A percentile compares a stretch with the other conserved stretches of the same genome.
Conservation (phyloP, 2,329 filamentous ascomycete species). For the Aspergillus sp. region DNA sequence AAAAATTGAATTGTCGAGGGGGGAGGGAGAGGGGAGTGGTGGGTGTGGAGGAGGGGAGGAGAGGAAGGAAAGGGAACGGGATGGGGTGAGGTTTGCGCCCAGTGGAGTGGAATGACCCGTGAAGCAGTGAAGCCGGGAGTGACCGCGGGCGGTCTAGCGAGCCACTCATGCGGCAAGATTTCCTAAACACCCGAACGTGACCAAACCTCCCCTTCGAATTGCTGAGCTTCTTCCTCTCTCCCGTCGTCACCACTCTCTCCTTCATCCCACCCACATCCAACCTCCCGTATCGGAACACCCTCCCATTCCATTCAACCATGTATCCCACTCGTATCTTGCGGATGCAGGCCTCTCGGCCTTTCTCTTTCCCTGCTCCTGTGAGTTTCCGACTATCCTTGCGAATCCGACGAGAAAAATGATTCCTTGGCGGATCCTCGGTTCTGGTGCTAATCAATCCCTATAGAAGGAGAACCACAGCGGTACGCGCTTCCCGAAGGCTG, state of each 20-base stretch:
- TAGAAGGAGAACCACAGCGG: slow-evolving; percentile 66
- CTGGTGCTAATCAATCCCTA: slow-evolving; percentile 40
- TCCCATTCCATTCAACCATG: slow-evolving; percentile 51
- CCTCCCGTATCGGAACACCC: slow-evolving; percentile 21
- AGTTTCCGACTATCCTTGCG: slow-evolving; percentile 37
- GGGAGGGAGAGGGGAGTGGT: slow-evolving; percentile 17
- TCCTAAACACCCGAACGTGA: slow-evolving; percentile 37
- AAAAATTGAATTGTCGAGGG: slow-evolving; percentile 4
- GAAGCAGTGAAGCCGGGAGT: slow-evolving; percentile 37
- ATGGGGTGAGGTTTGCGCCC: slow-evolving; percentile 30
- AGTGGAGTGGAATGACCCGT: slow-evolving; percentile 31
- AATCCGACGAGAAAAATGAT: slow-evolving; percentile 19
- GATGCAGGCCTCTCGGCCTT: slow-evolving; percentile 54
- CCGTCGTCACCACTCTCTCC: slow-evolving; percentile 23
- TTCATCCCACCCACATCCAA: slow-evolving; percentile 14
- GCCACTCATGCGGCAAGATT: slow-evolving; percentile 35
- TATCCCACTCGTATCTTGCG: slow-evolving; percentile 64
- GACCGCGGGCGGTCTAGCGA: slow-evolving; percentile 41
- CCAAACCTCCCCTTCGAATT: slow-evolving; percentile 18
- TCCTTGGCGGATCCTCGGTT: slow-evolving; percentile 22
- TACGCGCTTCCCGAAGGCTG: slow-evolving; percentile 38
- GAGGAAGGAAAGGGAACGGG: slow-evolving; percentile 25
- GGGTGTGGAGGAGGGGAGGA: slow-evolving; percentile 15
- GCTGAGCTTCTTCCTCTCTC: slow-evolving; percentile 13
- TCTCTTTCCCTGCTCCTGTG: slow-evolving; percentile 67